Base-by-base conservation (phyloP, 139 green algal species). In the Haematococcus lacustris region DNA sequence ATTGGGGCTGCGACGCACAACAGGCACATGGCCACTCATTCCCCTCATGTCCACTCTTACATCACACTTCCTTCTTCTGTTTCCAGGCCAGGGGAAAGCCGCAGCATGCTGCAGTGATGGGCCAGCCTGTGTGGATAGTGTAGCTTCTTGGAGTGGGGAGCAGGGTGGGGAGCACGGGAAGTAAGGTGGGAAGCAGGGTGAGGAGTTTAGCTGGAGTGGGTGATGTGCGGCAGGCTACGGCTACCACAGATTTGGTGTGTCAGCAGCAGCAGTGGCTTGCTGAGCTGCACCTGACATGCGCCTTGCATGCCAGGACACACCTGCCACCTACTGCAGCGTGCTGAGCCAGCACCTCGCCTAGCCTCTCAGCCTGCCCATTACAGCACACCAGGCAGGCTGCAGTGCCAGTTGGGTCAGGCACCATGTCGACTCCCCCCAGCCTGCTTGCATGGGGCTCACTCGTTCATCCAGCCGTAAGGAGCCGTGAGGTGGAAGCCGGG, bases 1-100 rank as follows among this genome's bases (percentile, higher is more conserved):
- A 40, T 76, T 76, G 9, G 61, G 61, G 63, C 67, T 72, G 67
- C 67, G 63, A n/a, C 35, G 32, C 63, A 69, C 37, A 32, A 2
- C 7, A 51, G 32, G 34, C 63, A 69, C 63, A 51, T 40, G 60
- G 30, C 28, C 39, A 3, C 3, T 7, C 60, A 66, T n/a, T n/a
- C n/a, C n/a, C n/a, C n/a, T n/a, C n/a, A n/a, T n/a, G n/a, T n/a
- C n/a, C n/a, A n/a, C n/a, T n/a, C n/a, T n/a, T n/a, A n/a, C n/a
- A n/a, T 40, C 4, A 4, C 39, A 32, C 60, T 41, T 13, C 32
- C 21, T n/a, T n/a, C n/a, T n/a, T n/a, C n/a, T n/a, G n/a, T n/a
- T n/a, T n/a, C n/a, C n/a, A n/a, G n/a, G n/a, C n/a, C n/a, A n/a
- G n/a, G n/a, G n/a, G n/a, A n/a, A n/a, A n/a, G n/a, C 60, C 28